phyloP scores from a whole-genome alignment of 306 rosid genomes.

The Oxytropis ochrocephala region DNA sequence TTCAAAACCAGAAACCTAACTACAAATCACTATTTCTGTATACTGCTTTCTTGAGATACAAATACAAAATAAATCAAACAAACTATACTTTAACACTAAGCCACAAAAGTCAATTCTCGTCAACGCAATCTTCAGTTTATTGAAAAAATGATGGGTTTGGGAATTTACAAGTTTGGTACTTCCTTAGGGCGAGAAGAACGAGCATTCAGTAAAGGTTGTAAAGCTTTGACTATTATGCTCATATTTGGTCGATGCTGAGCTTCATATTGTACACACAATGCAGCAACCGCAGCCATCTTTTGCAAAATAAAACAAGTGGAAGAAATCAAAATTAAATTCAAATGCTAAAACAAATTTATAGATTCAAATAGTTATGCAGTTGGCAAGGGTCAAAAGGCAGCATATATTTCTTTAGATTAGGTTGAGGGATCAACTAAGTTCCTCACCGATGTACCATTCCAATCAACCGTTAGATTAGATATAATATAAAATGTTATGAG shows the following conservation, averaged over 20 bases:
- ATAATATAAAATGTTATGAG: no score
- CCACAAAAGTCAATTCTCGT: neutral
- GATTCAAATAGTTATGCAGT: neutral
- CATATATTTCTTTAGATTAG: neutral
- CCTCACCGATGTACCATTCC: no score
- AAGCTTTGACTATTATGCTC: conserved; percentile 73
- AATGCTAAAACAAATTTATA: neutral
- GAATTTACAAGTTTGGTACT: conserved; percentile 32
- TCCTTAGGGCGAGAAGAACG: conserved; percentile 41
- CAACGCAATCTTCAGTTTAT: neutral
- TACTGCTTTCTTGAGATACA: conserved; percentile 9
- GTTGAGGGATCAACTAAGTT: no score
- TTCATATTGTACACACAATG: conserved; percentile 76
- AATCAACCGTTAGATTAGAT: no score
- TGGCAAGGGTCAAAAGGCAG: neutral
- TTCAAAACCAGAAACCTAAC: conserved; percentile 14
- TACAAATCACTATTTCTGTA: conserved; percentile 6
- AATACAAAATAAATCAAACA: neutral
- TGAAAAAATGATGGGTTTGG: conserved; percentile 5
- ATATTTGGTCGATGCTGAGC: conserved; percentile 71
- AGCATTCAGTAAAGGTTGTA: conserved; percentile 55
- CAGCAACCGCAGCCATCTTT: conserved; percentile 82
- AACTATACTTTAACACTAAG: neutral
- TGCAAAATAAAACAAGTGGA: neutral
- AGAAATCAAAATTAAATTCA: neutral